These are phyloP conservation scores for Didymella arachidicola DNA, from an alignment of 2,329 filamentous ascomycete species.

Conservation along the genomic window DNA sequence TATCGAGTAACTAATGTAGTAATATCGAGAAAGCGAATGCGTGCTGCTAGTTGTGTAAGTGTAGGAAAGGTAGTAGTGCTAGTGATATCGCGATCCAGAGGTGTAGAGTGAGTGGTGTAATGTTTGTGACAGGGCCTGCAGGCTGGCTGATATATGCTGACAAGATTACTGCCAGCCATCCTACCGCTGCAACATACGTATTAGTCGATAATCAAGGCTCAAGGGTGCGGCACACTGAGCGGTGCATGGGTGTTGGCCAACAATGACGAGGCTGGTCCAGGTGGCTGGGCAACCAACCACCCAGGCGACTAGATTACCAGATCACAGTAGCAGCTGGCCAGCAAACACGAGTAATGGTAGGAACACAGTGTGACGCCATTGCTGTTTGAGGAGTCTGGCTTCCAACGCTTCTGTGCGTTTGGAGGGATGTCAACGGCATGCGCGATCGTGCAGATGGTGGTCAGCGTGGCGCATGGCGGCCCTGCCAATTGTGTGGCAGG, in stretches of 20 bases:
- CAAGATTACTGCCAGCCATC: slow-evolving; percentile 48
- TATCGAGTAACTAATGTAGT: slow-evolving; percentile 10
- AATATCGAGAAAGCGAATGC: slow-evolving; percentile 17
- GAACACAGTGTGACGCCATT: slow-evolving; percentile 13
- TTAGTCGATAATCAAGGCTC: slow-evolving; percentile 28
- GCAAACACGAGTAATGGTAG: slow-evolving; percentile 15
- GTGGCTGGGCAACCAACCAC: slow-evolving; percentile 45
- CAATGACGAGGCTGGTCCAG: slow-evolving; percentile 45
- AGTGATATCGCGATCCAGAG: slow-evolving; percentile 12
- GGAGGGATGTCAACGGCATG: slow-evolving; percentile 3
- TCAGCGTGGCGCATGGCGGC: background rate
- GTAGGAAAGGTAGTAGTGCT: slow-evolving; percentile 5
- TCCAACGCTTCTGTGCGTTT: background rate
- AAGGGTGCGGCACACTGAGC: slow-evolving; percentile 34
- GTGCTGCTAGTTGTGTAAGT: slow-evolving; percentile 17
- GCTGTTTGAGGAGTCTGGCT: background rate
- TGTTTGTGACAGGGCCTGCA: slow-evolving; percentile 27
- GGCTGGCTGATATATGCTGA: slow-evolving; percentile 33
- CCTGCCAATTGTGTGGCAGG: background rate
- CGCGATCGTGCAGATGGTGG: background rate
- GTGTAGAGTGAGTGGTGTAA: slow-evolving; percentile 34
- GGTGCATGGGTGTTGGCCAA: slow-evolving; percentile 39
- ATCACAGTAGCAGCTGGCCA: slow-evolving; percentile 19
- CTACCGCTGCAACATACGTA: slow-evolving; percentile 36
- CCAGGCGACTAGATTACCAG: slow-evolving; percentile 9